Evolutionary conservation across 2,329 filamentous ascomycete species (phyloP).

Genomic region (Pseudogymnoascus pannorum): DNA sequence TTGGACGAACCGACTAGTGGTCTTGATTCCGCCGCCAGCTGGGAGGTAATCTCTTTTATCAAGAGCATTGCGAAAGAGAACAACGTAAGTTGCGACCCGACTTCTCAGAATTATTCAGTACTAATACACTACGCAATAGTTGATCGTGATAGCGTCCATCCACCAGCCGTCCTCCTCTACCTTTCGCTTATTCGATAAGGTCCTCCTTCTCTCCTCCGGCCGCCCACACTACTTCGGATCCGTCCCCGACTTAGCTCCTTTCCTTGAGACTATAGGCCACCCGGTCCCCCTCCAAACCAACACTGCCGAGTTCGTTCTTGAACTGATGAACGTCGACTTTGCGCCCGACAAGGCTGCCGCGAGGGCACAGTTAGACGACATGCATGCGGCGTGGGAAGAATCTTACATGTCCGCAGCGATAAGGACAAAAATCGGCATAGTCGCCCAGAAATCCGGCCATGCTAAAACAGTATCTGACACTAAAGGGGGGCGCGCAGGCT

Average conservation of each 20-base stretch:
- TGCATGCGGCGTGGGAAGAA: slow-evolving; percentile 49
- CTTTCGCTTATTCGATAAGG: slow-evolving; percentile 73
- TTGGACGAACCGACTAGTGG: slow-evolving; percentile 80
- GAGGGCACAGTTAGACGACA: slow-evolving; percentile 40
- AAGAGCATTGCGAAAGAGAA: slow-evolving; percentile 57
- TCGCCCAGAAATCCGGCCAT: slow-evolving; percentile 10
- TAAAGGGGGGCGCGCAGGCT: slow-evolving; percentile 16
- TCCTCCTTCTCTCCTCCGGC: slow-evolving; percentile 65
- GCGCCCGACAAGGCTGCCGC: slow-evolving; percentile 41
- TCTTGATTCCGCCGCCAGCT: slow-evolving; percentile 69
- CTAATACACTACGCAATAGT: slow-evolving; percentile 33
- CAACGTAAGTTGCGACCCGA: slow-evolving; percentile 41
- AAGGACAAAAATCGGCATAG: slow-evolving; percentile 23
- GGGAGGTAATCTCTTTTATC: slow-evolving; percentile 67
- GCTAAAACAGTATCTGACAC: slow-evolving; percentile 14
- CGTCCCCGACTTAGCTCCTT: slow-evolving; percentile 47
- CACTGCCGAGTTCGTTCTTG: slow-evolving; percentile 72
- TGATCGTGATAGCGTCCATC: slow-evolving; percentile 75
- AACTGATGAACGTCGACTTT: slow-evolving; percentile 74
- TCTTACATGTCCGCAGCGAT: slow-evolving; percentile 36
- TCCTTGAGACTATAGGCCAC: slow-evolving; percentile 56
- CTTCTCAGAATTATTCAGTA: slow-evolving; percentile 17
- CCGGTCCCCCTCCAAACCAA: slow-evolving; percentile 65
- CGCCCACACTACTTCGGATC: slow-evolving; percentile 67
- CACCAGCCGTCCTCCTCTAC: slow-evolving; percentile 78